Evolutionary conservation across 371 early-diverging fungal genomes (phyloP).

Genomic region (Ecytonucleospora hepatopenaei): DNA sequence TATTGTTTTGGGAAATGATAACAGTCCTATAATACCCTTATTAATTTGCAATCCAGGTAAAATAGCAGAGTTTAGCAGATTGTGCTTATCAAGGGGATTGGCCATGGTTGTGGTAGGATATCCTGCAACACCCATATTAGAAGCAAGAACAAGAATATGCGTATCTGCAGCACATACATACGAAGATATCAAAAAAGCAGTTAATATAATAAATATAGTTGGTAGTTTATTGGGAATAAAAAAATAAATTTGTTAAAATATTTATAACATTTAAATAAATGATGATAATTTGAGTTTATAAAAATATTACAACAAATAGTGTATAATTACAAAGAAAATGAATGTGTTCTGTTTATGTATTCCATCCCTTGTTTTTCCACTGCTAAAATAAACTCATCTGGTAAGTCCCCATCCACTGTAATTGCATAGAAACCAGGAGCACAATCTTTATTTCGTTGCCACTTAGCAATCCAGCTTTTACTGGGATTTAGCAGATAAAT

Average conservation of each 20-base stretch:
- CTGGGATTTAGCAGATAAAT: conserved; percentile 41
- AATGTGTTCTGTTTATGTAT: conserved; percentile 46
- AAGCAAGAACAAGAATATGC: conserved; percentile 87
- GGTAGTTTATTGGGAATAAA: conserved; percentile 54
- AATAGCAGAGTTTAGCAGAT: conserved; percentile 80
- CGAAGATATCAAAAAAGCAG: conserved; percentile 70
- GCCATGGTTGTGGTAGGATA: conserved; percentile 95
- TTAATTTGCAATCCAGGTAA: conserved; percentile 90
- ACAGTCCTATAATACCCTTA: conserved; percentile 88
- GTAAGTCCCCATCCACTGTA: conserved; percentile 51
- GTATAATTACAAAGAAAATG: conserved; percentile 38
- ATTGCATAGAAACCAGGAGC: conserved; percentile 54
- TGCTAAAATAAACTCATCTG: conserved; percentile 46
- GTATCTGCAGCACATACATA: conserved; percentile 79
- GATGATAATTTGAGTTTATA: no score
- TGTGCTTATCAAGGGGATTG: conserved; percentile 72
- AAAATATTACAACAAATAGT: background rate
- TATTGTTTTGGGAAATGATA: conserved; percentile 77
- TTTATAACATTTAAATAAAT: no score
- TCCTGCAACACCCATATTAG: conserved; percentile 90
- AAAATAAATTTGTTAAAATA: no score
- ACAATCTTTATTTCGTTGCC: conserved; percentile 52
- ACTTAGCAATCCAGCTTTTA: conserved; percentile 55
- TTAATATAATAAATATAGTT: conserved; percentile 55
- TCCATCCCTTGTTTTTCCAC: conserved; percentile 48